Evolutionary conservation across 805 yeast genomes (phyloP), one percentile per base, ranked within the genome.

Genomic region (Teunomyces atbi): DNA sequence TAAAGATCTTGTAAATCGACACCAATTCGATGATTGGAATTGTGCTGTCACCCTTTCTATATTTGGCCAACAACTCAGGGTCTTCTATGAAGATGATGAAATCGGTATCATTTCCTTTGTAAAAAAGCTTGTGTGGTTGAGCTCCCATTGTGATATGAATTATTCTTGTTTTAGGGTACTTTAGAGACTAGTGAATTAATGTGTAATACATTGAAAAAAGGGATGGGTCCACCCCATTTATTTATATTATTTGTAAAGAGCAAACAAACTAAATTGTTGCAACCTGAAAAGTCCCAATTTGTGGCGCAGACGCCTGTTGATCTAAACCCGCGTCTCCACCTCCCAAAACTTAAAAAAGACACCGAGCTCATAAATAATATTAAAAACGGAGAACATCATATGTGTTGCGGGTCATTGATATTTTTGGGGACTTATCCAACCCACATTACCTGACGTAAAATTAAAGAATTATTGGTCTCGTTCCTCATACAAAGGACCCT

Each of bases 41-140:
- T 11, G 81, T 66, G 28, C 75, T 55, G 48, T 82, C 82, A 32
- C 79, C 80, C 20, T 71, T 69, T 42, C 63, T 64, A 66, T 71
- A 86, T 32, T 76, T 68, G 3, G 78, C 60, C 28, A 74, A 74
- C 2, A 69, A 69, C 0, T 76, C 81, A 10, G 64, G 62, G 42
- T 82, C 79, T 41, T 83, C 86, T 10, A 78, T 76, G 61, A 86
- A 85, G 35, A 84, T 75, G 34, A 83, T 71, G 50, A 87, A 84
- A 62, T 87, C 95, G 44, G 74, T 65, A 41, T 74, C 73, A 3
- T 69, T 42, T 49, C 96, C 96, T 62, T 82, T 81, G 72, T 78
- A 84, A 57, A 83, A 83, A 42, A 80, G 68, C 64, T 77, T 84
- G 49, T 77, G 76, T 33, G 52, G 52, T 42, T 44, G 42, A 13